phyloP scores from a whole-genome alignment of 192 early-diverging fungal genomes.

The Linnemannia zychae region DNA sequence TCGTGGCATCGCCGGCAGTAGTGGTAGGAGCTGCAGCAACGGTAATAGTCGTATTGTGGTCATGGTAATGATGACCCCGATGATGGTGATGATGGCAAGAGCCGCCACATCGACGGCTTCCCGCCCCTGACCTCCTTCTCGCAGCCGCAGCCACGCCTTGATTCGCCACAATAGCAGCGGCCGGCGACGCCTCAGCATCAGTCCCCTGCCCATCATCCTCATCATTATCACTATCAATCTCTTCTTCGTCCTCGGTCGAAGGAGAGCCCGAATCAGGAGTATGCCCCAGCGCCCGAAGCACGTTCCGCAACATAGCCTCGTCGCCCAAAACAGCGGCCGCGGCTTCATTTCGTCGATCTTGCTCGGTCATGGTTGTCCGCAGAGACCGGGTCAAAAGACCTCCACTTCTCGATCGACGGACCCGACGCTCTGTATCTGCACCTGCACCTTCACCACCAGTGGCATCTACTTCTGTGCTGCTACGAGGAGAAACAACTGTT shows the following conservation, averaged over 20 bases:
- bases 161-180: neutral
- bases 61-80: neutral
- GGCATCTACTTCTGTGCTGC: neutral
- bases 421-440: neutral
- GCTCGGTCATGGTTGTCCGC: slow-evolving; percentile 1
- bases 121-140: neutral
- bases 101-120: neutral
- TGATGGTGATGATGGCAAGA: neutral
- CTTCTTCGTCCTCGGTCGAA: neutral
- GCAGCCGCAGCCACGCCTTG: neutral
- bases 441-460: neutral
- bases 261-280: slow-evolving; percentile 8
- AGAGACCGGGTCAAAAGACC: neutral
- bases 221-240: slow-evolving; percentile 16
- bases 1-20: neutral
- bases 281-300: slow-evolving; percentile 22
- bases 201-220: slow-evolving; percentile 12
- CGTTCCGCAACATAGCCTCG: slow-evolving; percentile 15
- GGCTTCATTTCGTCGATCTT: neutral
- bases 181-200: neutral
- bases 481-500: neutral
- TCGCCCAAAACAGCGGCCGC: neutral
- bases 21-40: neutral
- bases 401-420: neutral
- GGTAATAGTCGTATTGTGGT: neutral